A percentile compares a stretch with the other conserved stretches of the same genome.
phyloP scores from a whole-genome alignment of 208 protist species.

The Leishmania turanica region DNA sequence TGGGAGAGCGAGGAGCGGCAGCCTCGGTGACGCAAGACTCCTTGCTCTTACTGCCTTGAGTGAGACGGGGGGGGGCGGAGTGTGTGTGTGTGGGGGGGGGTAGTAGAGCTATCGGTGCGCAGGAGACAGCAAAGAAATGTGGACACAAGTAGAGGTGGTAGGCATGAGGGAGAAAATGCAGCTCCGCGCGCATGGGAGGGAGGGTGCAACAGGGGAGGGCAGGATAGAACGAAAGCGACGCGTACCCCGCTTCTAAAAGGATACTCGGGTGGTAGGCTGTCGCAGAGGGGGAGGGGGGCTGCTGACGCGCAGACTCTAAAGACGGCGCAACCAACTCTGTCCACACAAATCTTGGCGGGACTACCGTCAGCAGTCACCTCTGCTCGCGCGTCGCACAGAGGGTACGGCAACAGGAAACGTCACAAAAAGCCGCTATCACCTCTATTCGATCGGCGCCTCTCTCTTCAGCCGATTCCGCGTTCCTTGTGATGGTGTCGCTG shows the following conservation, averaged over 20 bases:
- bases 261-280: not conserved
- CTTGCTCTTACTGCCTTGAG: not conserved
- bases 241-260: not conserved
- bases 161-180: not conserved
- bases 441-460: not conserved
- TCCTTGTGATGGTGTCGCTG: not conserved
- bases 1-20: constrained; percentile 6
- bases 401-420: not conserved
- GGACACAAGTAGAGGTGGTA: not conserved
- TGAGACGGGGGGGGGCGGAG: no score
- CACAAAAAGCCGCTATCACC: not conserved
- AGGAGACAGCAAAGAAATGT: not conserved
- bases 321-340: not conserved
- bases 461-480: not conserved
- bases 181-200: not conserved
- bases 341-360: not conserved
- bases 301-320: not conserved
- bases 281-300: not conserved
- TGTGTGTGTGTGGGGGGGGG: not conserved
- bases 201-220: not conserved
- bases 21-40: not conserved
- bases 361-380: not conserved
- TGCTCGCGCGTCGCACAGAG: not conserved
- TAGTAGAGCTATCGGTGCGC: not conserved
- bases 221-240: not conserved